phyloP scores from a whole-genome alignment of 202 grass and related monocot species.

The Eragrostis tef region DNA sequence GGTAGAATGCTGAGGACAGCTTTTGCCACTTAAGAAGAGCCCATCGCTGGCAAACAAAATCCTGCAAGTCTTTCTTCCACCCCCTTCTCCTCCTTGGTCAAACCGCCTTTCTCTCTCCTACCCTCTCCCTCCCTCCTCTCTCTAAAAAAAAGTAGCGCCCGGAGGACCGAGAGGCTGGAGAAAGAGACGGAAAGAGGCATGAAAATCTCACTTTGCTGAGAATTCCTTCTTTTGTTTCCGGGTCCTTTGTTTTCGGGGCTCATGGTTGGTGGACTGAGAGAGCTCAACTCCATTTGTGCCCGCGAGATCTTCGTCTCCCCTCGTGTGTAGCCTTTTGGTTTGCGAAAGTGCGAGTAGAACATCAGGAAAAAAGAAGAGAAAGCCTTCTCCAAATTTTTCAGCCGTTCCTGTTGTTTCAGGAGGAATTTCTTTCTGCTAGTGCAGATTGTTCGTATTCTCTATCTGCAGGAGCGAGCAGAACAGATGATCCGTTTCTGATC shows the following conservation, averaged over 20 bases:
- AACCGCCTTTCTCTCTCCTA: slow-evolving; percentile 59
- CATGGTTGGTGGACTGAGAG: slow-evolving; percentile 46
- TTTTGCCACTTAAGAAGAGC: slow-evolving; percentile 19
- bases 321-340: slow-evolving; percentile 43
- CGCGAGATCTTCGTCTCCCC: slow-evolving; percentile 51
- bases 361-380: slow-evolving; percentile 20
- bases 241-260: slow-evolving; percentile 34
- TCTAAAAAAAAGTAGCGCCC: slow-evolving; percentile 47
- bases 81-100: slow-evolving; percentile 62
- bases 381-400: background rate
- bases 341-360: slow-evolving; percentile 29
- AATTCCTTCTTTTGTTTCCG: slow-evolving; percentile 8
- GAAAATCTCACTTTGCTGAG: slow-evolving; percentile 24
- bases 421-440: slow-evolving; percentile 39
- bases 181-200: slow-evolving; percentile 42
- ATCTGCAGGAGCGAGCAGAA: slow-evolving; percentile 23
- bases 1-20: background rate
- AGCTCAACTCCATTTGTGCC: slow-evolving; percentile 32
- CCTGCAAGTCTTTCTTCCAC: slow-evolving; percentile 40
- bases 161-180: slow-evolving; percentile 52
- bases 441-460: slow-evolving; percentile 36
- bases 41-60: slow-evolving; percentile 45
- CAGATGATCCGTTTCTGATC: slow-evolving; percentile 59
- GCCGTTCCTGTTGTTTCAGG: background rate
- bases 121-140: slow-evolving; percentile 22